These are phyloP conservation scores for Eucalyptus leucophloia DNA, from an alignment of 345 rosid genomes.

Conservation along the genomic window DNA sequence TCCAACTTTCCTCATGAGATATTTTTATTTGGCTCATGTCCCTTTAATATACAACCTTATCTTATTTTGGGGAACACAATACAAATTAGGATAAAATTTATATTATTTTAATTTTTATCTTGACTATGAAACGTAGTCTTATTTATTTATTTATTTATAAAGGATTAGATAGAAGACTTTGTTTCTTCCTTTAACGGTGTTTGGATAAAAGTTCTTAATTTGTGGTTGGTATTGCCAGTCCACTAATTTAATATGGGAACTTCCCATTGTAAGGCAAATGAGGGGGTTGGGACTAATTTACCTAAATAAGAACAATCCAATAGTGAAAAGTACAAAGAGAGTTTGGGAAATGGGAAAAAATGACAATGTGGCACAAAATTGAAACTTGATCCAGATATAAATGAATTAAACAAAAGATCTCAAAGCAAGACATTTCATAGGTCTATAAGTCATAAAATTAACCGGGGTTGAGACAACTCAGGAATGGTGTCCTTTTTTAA, in stretches of 20 bases:
- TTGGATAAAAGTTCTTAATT: not conserved
- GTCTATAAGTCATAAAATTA: not conserved
- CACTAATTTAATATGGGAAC: too few species aligned
- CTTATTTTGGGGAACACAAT: not conserved
- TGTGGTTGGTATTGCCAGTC: not conserved
- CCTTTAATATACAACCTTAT: not conserved
- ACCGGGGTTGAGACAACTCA: not conserved
- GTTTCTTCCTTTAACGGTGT: not conserved
- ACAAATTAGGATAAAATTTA: too few species aligned
- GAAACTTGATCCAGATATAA: not conserved
- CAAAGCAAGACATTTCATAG: not conserved
- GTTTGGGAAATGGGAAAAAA: not conserved
- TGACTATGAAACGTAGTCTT: not conserved
- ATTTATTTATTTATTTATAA: too few species aligned
- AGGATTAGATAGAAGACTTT: not conserved
- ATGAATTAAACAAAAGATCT: not conserved
- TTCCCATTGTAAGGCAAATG: not conserved
- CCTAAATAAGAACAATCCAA: not conserved
- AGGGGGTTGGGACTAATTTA: not conserved
- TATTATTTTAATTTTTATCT: too few species aligned
- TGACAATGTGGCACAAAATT: not conserved
- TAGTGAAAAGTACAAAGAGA: not conserved
- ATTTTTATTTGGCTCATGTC: rapidly evolving
- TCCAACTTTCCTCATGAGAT: rapidly evolving
- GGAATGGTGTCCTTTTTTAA: not conserved